Evolutionary conservation across 495 filamentous ascomycete genomes (phyloP), one percentile per base, ranked within the genome.

Genomic region (Penicillium angulare): DNA sequence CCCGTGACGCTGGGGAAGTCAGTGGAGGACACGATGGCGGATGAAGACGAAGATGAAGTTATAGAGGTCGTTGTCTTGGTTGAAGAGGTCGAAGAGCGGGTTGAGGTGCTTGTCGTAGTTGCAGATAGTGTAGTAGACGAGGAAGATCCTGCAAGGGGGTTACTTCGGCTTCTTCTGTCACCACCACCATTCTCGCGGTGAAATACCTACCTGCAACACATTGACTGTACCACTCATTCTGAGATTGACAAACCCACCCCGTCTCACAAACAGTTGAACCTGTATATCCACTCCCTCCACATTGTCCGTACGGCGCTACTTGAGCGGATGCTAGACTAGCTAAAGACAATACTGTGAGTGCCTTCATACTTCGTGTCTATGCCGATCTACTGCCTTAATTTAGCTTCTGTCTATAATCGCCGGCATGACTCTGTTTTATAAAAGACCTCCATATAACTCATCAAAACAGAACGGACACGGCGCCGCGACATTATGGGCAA

Each of bases 1-100:
- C 77, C 83, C 3, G 77, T 64, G 0, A 75, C 75, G 3, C 68
- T 75, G 12, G 80, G 69, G 43, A 82, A 82, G 5, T 65, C 73
- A 8, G 52, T 53, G 7, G 49, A 51, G 1, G 53, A 53, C 3
- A 57, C 55, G 5, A 54, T 55, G 0, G 54, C 52, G 10, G 33
- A 43, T 17, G 41, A 27, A 1, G 31, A 49, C 7, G 33, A 43
- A 22, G 41, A 27, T 1, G 31, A 49, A 12, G 49, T 45, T 0
- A 50, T 55, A 0, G 48, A 52, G 10, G 49, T 53, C 5, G 51
- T 55, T 4, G 40, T 43, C 7, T 52, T 49, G 26, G 61, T 43
- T 7, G 43, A 31, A 2, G 57, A 59, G 3, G 59, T 51, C 24
- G 56, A 56, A 16, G 53, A 31, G 24, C 38, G 48, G 16, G 26